phyloP scores from a whole-genome alignment of 2,329 filamentous ascomycete species.

The Teratosphaeria zuluensis region DNA sequence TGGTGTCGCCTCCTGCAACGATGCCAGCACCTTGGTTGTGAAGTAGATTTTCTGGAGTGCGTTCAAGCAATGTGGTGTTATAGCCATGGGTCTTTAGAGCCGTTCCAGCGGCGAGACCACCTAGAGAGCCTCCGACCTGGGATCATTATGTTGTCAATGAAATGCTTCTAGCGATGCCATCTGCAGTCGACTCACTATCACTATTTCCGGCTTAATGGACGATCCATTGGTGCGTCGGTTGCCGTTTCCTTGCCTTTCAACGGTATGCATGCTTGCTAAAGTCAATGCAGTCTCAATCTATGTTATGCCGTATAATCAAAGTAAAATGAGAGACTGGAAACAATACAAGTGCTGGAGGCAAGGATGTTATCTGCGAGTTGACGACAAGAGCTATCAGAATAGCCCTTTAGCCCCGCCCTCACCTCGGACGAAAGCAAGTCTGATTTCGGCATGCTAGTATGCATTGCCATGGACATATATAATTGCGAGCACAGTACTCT shows the following conservation, averaged over 20 bases:
- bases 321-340: background rate
- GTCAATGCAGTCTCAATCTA: background rate
- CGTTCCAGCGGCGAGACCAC: conserved; percentile 19
- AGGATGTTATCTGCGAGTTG: background rate
- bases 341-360: background rate
- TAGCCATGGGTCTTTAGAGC: conserved; percentile 20
- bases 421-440: background rate
- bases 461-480: too few species aligned
- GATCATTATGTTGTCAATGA: background rate
- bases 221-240: background rate
- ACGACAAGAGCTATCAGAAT: background rate
- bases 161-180: background rate
- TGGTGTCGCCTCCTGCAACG: conserved; percentile 36
- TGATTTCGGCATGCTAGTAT: background rate
- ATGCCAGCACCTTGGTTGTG: conserved; percentile 41
- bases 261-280: background rate
- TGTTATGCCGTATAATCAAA: background rate
- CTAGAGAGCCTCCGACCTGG: conserved; percentile 22
- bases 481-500: too few species aligned
- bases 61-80: conserved; percentile 28
- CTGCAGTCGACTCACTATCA: conserved; percentile 9
- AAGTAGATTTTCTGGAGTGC: conserved; percentile 31
- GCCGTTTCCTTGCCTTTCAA: background rate
- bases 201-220: conserved; percentile 11
- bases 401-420: background rate